Base-by-base conservation (phyloP, 2,329 filamentous ascomycete species). In the Scedosporium aurantiacum region DNA sequence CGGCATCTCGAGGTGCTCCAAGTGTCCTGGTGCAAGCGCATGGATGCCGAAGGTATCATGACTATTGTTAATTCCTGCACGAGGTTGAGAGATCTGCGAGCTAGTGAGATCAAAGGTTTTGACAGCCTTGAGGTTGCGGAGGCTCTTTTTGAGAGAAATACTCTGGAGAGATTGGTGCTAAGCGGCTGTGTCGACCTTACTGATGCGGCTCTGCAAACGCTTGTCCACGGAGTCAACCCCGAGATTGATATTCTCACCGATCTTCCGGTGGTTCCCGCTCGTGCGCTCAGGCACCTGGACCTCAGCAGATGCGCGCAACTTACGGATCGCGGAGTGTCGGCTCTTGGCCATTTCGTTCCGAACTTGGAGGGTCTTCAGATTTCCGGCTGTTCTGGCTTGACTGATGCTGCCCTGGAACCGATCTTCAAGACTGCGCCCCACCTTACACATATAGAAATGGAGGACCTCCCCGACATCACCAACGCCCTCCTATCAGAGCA, bases 1-100 rank as follows among this genome's bases (percentile, higher is more conserved):
- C 85, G 87, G 1, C 85, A 87, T 57, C 78, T 99, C n/a, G 87
- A 96, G 72, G 81, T 83, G 61, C 81, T 97, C 65, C 95, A 97
- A 68, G 83, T 97, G 21, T 96, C 91, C 0, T 97, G 93, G 91
- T 99, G 94, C 75, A 86, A 86, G 66, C 88, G 91, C 63, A 85
- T 97, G 70, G 88, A 94, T 68, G 88, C 90, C 7, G 78, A 82
- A 12, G 92, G 91, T 4, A 76, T 97, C 60, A 84, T 81, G 65
- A 82, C 82, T 59, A 81, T 99, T 1, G 76, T 97, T 0, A 79
- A 88, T 63, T 82, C 82, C 2, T 97, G 94, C 69, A 78, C 81
- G 0, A 85, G 80, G 60, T 76, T 99, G 61, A 87, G 79, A 60
- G 92, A 97, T 67, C 77, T 99, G 32, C 83, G 91, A 63, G 91